phyloP scores from a whole-genome alignment of 2,329 filamentous ascomycete genomes.

The Scedosporium dehoogii region DNA sequence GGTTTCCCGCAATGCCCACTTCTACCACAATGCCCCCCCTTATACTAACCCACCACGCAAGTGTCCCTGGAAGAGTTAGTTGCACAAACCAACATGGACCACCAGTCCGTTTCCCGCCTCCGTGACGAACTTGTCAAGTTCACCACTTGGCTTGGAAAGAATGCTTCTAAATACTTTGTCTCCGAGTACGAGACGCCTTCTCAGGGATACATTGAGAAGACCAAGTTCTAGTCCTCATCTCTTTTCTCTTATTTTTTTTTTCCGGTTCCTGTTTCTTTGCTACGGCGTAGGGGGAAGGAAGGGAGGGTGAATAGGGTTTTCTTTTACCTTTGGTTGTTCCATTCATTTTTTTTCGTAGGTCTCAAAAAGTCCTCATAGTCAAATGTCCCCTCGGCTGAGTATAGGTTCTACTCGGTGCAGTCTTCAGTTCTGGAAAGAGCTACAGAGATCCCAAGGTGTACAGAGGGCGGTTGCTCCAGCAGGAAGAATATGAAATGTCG shows the following conservation, averaged over 20 bases:
- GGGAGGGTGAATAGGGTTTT: background rate
- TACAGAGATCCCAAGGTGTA: no score
- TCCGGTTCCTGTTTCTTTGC: background rate
- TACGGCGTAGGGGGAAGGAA: background rate
- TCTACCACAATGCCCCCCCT: background rate
- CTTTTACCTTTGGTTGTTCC: background rate
- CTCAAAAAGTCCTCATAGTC: no score
- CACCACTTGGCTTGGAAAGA: conserved; percentile 72
- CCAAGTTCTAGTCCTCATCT: conserved; percentile 2
- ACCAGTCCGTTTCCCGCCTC: conserved; percentile 77
- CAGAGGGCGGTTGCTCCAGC: no score
- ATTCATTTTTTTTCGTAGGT: no score
- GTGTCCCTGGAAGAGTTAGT: conserved; percentile 77
- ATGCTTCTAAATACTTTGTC: conserved; percentile 68
- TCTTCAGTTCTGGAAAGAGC: no score
- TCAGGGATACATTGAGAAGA: conserved; percentile 55
- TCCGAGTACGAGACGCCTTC: conserved; percentile 64
- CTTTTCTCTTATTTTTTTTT: background rate
- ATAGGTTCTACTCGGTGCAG: no score
- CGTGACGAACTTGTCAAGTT: conserved; percentile 84
- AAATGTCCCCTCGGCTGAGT: no score
- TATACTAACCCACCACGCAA: background rate
- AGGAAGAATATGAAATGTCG: no score
- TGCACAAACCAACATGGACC: conserved; percentile 96
- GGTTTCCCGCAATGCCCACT: conserved; percentile 16